Percentiles rank a stretch among this genome's conserved stretches.
These are phyloP conservation scores for Inga leiocalycina DNA, from an alignment of 306 rosid genomes.

Conservation along the genomic window DNA sequence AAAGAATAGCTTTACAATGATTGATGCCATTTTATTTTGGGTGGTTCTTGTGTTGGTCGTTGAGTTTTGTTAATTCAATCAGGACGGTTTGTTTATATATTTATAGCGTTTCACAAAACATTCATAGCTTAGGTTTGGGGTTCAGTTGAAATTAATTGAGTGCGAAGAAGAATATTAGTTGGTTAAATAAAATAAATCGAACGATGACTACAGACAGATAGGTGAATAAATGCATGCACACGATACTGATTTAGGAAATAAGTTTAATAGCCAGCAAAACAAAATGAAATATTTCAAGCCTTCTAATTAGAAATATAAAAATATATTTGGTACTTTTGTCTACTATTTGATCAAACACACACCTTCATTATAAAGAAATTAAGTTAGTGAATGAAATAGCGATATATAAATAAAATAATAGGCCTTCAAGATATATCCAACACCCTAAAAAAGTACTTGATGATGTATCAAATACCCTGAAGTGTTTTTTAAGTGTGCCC, in stretches of 20 bases:
- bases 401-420: too few relatives aligned
- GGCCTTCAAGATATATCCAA: too few relatives aligned
- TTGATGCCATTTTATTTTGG: conserved; percentile 32
- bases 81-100: background rate
- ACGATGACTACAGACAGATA: background rate
- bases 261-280: background rate
- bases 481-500: too few relatives aligned
- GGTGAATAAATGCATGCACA: background rate
- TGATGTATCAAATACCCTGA: too few relatives aligned
- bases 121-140: background rate
- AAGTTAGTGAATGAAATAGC: background rate
- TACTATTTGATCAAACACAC: too few relatives aligned
- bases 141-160: conserved; percentile 17
- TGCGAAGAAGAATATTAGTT: conserved; percentile 15
- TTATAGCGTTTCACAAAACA: background rate
- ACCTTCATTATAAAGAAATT: too few relatives aligned
- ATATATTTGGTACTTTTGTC: too few relatives aligned
- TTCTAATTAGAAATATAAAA: too few relatives aligned
- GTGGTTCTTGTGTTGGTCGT: background rate
- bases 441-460: too few relatives aligned
- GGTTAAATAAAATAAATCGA: background rate
- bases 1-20: conserved; percentile 35
- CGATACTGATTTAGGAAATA: background rate
- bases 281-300: background rate
- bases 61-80: background rate